Evolutionary conservation across 2,329 filamentous ascomycete species (phyloP), one percentile per base, ranked within the genome.

Genomic region (Microsporum audouinii): DNA sequence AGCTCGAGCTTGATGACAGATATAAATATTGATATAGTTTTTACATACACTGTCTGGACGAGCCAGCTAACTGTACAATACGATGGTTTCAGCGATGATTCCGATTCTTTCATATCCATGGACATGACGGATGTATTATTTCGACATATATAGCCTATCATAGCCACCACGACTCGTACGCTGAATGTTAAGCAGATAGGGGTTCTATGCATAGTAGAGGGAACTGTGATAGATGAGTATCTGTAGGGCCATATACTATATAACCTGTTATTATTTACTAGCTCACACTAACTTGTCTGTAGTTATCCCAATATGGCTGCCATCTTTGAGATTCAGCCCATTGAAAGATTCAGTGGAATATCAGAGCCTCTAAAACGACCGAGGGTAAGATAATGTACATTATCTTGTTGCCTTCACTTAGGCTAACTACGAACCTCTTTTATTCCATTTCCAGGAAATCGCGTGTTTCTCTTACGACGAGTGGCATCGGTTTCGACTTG

Each of bases 401-500:
- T 29, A 17, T 14, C 10, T 58, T 31, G 1, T 58, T 45, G 58
- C 58, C 33, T 3, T 23, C 27, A 14, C 17, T 10, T 43, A 47
- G 33, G 60, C 58, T 66, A 63, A 65, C 57, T 36, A 31, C 58
- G 45, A 53, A 49, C 49, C 14, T 51, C 27, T 1, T 29, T 47
- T 39, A 39, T 6, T 10, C 27, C 33, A 31, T 31, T 45, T n/a
- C 14, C 61, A 92, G 87, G 94, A 99, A 78, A 88, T 99, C 65
- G 83, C 92, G 2, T 90, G 82, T 75, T 99, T 97, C 76, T 97
- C 92, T 6, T 97, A 94, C 74, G 89, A 97, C 71, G 84, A 91
- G 51, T 78, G 91, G 33, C 94, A 92, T 71, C 74, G 83, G 60
- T 91, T 91, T 69, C 85, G 80, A 57, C 82, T 87, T 2, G 90